Evolutionary conservation across 768 basidiomycete species (phyloP).

Genomic region (Hericium coralloides): DNA sequence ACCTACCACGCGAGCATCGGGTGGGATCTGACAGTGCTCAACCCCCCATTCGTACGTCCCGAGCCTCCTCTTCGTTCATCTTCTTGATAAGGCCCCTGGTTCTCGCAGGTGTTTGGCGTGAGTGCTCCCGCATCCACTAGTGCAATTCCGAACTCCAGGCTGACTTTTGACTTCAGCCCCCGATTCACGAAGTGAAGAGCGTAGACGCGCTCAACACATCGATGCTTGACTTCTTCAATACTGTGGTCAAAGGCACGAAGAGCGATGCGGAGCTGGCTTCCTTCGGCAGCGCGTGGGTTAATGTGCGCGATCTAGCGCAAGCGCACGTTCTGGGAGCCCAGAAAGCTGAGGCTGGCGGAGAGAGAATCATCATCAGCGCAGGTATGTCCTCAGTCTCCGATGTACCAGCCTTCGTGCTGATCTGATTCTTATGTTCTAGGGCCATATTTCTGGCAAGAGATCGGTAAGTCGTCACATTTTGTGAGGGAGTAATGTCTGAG

Average conservation of each 20-base stretch:
- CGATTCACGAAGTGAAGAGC: constrained; percentile 1
- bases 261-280: neutral
- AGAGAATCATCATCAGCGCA: neutral
- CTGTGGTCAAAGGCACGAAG: neutral
- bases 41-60: constrained; percentile 24
- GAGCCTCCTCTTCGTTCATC: neutral
- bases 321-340: constrained; percentile 1
- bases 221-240: neutral
- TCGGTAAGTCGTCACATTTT: neutral
- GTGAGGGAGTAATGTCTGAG: neutral
- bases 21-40: constrained; percentile 26
- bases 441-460: constrained; percentile 1
- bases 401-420: neutral
- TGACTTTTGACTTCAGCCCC: neutral
- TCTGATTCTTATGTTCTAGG: neutral
- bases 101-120: neutral
- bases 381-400: neutral
- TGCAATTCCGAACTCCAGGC: neutral
- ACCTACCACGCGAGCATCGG: constrained; percentile 16
- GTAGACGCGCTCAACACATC: neutral
- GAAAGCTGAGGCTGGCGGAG: neutral
- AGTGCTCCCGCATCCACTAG: neutral
- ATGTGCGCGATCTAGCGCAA: neutral
- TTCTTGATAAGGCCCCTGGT: neutral
- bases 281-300: neutral